Evolutionary conservation across 1,284 basidiomycete genomes (phyloP), one percentile per base, ranked within the genome.

Genomic region (Polyporus tsugae): DNA sequence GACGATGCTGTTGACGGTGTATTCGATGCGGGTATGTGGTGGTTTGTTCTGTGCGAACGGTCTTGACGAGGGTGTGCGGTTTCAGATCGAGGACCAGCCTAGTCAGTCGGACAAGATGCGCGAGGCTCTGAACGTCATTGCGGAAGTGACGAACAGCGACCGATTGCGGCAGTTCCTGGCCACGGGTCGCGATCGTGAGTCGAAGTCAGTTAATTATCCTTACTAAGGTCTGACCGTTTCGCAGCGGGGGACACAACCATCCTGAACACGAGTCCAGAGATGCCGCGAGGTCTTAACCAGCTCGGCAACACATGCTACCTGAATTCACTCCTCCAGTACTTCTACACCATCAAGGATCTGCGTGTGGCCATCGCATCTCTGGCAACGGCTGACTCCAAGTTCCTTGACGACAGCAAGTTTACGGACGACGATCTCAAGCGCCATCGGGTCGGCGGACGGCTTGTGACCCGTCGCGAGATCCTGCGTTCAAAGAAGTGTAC

Each of bases 261-360:
- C 41, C 77, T 81, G 5, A 81, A 84, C 36, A 87, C 83, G 5
- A 84, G 87, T 46, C 82, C 83, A 1, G 93, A 95, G 69, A 84
- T 91, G 75, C 96, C 96, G 17, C 87, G 95, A 64, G 95, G 96
- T 1, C 85, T 97, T 41, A 94, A 96, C 77, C 96, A 97, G 77
- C 89, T 98, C 41, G 95, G 95, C 63, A 98, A 98, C 76, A 97
- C 95, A 0, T 97, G 95, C 78, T 97, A 97, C 78, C 85, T 97
- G 65, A 97, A 97, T 78, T 96, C 95, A 22, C 81, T 96, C 33
- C 82, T 95, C 1, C 79, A 97, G 89, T 98, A 98, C 80, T 96
- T 98, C 78, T 97, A 96, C 79, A 96, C 95, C n/a, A 95, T 98
- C 80, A 92, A 89, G 75, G 93, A 95, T 60, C 85, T 98, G 36